These are phyloP conservation scores for Geotrichum phurueaensis DNA, from an alignment of 1,139 yeast species.

Conservation along the genomic window DNA sequence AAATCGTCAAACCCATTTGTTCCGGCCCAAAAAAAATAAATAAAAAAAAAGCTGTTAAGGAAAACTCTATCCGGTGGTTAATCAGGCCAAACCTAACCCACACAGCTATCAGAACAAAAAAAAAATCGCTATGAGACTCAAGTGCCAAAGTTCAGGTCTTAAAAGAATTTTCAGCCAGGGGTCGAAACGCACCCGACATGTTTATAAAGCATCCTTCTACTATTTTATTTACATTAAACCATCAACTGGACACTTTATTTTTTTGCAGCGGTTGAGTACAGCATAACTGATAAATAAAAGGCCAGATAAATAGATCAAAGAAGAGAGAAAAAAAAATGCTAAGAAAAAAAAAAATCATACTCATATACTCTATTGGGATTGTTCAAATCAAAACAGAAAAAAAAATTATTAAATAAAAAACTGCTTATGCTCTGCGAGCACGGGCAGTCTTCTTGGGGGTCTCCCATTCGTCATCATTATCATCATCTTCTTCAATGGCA, in stretches of 20 bases:
- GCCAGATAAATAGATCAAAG: background rate
- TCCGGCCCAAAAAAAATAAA: background rate
- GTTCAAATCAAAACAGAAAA: background rate
- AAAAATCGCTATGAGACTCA: background rate
- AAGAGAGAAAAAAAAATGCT: background rate
- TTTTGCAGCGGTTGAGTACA: too few relatives aligned
- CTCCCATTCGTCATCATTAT: conserved; percentile 13
- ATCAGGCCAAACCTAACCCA: background rate
- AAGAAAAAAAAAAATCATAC: background rate
- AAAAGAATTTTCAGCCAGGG: background rate
- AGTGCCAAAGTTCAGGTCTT: background rate
- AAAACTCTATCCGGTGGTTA: background rate
- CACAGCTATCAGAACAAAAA: background rate
- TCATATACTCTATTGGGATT: background rate
- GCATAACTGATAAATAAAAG: too few relatives aligned
- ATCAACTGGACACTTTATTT: too few relatives aligned
- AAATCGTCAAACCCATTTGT: background rate
- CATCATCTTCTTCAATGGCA: conserved; percentile 6
- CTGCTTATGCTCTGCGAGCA: background rate
- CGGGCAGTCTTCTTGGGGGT: conserved; percentile 16
- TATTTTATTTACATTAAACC: too few relatives aligned
- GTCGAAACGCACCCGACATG: too few relatives aligned
- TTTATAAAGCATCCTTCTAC: too few relatives aligned
- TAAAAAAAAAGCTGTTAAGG: background rate
- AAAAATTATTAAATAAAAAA: background rate